Evolutionary conservation across 2,329 filamentous ascomycete genomes (phyloP), one percentile per base, ranked within the genome.

Genomic region (Curvularia sp.): DNA sequence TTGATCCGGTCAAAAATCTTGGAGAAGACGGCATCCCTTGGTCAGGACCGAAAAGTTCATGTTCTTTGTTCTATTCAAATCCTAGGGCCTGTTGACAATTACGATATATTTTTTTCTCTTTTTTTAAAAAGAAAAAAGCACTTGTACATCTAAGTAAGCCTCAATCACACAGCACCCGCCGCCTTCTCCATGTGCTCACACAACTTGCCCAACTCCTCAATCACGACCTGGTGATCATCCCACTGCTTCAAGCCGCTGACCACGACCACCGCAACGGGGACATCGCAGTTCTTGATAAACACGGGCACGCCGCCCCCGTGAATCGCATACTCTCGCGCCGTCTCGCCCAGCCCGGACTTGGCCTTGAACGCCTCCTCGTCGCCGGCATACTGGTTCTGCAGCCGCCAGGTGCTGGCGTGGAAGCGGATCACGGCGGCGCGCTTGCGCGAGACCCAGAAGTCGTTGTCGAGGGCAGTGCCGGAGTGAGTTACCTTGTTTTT

Each of bases 181-280:
- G 8, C 41, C n/a, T 23, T 48, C 46, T 65, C 56, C 59, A 70
- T 48, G 34, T 39, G 48, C 42, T 61, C 49, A 13, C 47, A 51
- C 27, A 71, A 30, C 19, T 54, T 61, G 7, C 39, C 61, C 61
- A 71, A 49, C 60, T 66, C 67, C 73, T 93, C 88, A 1, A 90
- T 83, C 72, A 93, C 87, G 47, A 93, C 87, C 27, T 86, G 87
- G 75, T 94, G 91, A 77, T 94, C 91, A 78, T 93, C 85, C 71
- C 90, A 83, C 79, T 93, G 89, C 82, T 88, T 90, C 75, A 94
- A 76, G 9, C 91, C 91, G 74, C 87, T 91, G 2, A 94, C 90
- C 13, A 93, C 86, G 4, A 91, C 85, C 1, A 92, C 88, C 0
- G 85, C 90, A 13, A 93, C 87, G 3, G 91, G 77, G 0, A 89